Percentiles rank a stretch among this genome's conserved stretches.
Conservation (phyloP, 225 moss, liverwort and hornwort species). For the Polytrichum formosum region DNA sequence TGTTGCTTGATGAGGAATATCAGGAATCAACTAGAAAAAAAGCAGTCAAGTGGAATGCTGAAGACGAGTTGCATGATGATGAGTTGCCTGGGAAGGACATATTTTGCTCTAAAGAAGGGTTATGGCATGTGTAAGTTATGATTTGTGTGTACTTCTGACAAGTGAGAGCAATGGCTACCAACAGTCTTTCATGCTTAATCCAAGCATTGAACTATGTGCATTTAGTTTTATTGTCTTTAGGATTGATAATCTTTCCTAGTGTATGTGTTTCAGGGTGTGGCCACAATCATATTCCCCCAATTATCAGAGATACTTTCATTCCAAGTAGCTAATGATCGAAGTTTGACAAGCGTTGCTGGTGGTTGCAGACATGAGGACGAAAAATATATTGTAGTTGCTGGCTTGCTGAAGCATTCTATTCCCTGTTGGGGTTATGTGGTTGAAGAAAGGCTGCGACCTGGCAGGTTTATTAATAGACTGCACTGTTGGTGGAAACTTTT, state of each 20-base stretch:
- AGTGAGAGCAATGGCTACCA: not conserved
- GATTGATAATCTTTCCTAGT: too few relatives aligned
- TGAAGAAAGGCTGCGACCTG: constrained; percentile 70
- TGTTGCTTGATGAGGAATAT: constrained; percentile 2
- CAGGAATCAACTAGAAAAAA: constrained; percentile 52
- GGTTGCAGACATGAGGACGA: constrained; percentile 62
- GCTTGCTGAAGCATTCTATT: constrained; percentile 79
- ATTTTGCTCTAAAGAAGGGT: constrained; percentile 63
- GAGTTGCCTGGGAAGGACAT: constrained; percentile 84
- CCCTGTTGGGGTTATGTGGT: constrained; percentile 99
- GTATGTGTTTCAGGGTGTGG: too few relatives aligned
- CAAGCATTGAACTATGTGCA: not conserved
- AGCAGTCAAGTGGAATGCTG: constrained; percentile 57
- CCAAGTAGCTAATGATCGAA: not conserved
- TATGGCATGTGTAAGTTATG: constrained; percentile 83
- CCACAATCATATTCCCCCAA: too few relatives aligned
- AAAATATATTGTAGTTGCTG: constrained; percentile 80
- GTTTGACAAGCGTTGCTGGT: not conserved
- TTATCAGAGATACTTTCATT: too few relatives aligned
- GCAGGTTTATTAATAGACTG: constrained; percentile 48
- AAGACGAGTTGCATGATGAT: constrained; percentile 78
- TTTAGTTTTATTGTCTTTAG: too few relatives aligned
- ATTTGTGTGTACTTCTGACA: not conserved
- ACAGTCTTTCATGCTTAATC: not conserved
- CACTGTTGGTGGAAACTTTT: too few relatives aligned